These are phyloP conservation scores for Schizonepeta tenuifolia DNA, from an alignment of 257 asterid genomes.

Conservation along the genomic window DNA sequence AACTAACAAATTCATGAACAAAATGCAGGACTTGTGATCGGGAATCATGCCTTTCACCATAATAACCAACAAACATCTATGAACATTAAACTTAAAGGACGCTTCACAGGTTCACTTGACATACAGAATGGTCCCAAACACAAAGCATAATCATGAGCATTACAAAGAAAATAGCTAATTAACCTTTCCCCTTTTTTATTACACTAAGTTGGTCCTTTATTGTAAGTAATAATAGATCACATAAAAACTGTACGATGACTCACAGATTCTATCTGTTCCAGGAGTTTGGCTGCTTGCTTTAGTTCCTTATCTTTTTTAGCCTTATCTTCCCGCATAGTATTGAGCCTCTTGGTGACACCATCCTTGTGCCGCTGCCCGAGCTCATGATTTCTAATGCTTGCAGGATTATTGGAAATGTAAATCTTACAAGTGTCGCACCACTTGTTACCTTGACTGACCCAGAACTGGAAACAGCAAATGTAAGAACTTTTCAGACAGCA, in stretches of 20 bases:
- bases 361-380: slow-evolving; percentile 94
- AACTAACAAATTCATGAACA: slow-evolving; percentile 7
- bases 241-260: slow-evolving; percentile 38
- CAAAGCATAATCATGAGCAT: background rate
- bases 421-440: slow-evolving; percentile 99
- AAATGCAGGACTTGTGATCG: background rate
- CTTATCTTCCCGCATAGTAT: slow-evolving; percentile 80
- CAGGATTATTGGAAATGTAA: slow-evolving; percentile 83
- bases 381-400: slow-evolving; percentile 98
- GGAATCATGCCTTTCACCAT: slow-evolving; percentile 6
- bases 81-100: slow-evolving; percentile 9
- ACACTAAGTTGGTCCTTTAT: background rate
- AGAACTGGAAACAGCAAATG: slow-evolving; percentile 56
- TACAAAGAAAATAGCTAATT: background rate
- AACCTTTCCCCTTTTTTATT: background rate
- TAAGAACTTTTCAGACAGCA: slow-evolving; percentile 18
- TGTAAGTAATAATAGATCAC: background rate
- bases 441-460: slow-evolving; percentile 99
- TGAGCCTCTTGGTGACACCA: slow-evolving; percentile 75
- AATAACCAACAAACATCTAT: slow-evolving; percentile 3
- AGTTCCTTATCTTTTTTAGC: slow-evolving; percentile 73
- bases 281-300: slow-evolving; percentile 69
- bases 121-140: background rate
- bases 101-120: background rate
- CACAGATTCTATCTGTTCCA: slow-evolving; percentile 96